A percentile compares a stretch with the other conserved stretches of the same genome.
phyloP scores from a whole-genome alignment of 352 stramenopile genomes.

The Pythium brachiatum region DNA sequence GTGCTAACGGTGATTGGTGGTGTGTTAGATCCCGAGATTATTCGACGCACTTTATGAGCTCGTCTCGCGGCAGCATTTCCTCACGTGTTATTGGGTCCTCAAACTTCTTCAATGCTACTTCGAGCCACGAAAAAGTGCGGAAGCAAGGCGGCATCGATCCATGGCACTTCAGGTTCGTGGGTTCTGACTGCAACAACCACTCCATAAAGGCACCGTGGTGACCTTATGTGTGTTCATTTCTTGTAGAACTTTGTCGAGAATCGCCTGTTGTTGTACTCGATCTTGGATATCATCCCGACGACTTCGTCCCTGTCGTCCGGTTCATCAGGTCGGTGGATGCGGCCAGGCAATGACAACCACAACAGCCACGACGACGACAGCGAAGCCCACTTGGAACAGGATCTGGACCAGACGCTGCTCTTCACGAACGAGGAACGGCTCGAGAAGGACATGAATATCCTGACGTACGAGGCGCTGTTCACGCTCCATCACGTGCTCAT shows the following conservation, averaged over 20 bases:
- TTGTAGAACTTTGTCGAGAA: conserved; percentile 48
- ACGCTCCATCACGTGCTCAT: conserved; percentile 63
- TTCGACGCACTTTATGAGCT: conserved; percentile 59
- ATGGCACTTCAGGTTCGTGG: conserved; percentile 43
- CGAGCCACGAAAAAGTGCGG: conserved; percentile 28
- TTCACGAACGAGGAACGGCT: conserved; percentile 60
- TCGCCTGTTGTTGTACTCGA: conserved; percentile 37
- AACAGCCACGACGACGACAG: conserved; percentile 6
- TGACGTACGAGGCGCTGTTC: conserved; percentile 66
- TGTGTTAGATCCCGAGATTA: conserved; percentile 29
- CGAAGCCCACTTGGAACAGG: conserved; percentile 8
- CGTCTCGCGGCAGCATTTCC: conserved; percentile 51
- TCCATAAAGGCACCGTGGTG: too few relatives aligned
- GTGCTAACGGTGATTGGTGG: too few relatives aligned
- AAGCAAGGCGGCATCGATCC: conserved; percentile 36
- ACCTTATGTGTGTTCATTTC: too few relatives aligned
- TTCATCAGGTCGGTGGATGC: conserved; percentile 47
- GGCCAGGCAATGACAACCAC: conserved; percentile 16
- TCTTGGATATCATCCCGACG: conserved; percentile 57
- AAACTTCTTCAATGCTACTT: conserved; percentile 67
- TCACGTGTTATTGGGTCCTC: conserved; percentile 69
- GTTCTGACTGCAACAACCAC: background rate
- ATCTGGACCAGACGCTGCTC: conserved; percentile 20
- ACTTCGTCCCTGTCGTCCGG: conserved; percentile 36
- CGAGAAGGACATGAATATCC: conserved; percentile 64